Base-by-base conservation (phyloP, 2,329 filamentous ascomycete species). In the Paracoccidioides brasiliensis region DNA sequence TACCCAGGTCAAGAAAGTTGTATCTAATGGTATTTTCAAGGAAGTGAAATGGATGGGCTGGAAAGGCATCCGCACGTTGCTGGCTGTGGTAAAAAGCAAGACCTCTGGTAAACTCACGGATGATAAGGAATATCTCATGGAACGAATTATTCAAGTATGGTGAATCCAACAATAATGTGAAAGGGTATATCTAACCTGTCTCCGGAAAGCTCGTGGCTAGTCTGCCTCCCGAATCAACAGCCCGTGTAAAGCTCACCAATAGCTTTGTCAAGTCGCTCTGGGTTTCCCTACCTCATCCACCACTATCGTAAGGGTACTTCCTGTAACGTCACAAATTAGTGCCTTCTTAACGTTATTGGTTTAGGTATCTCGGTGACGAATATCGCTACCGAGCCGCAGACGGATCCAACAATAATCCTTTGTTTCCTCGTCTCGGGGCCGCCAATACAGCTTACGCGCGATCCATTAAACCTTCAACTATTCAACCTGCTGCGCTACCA, bases 101-200 rank as follows among this genome's bases (percentile, higher is more conserved):
- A 68, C 83, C 37, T 83, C 80, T 61, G 83, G 85, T 0, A 77
- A 80, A 50, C 74, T 84, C 9, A 70, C 81, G 4, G 83, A 91
- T 63, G 88, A 91, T 72, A 86, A 85, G 71, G 86, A 83, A 1
- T 86, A 88, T 76, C 74, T 88, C 46, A 87, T 89, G 81, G 86
- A 89, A 68, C 76, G 80, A 6, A 77, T 85, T 4, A 88, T 89
- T 58, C 80, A 77, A 63, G 73, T 74, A 67, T 59, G 66, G 2
- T 40, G 14, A 55, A 45, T 9, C 28, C 44, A 32, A 53, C 38
- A 14, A 52, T 53, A 22, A 35, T 15, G 43, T 45, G 46, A 9
- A 35, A 55, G 10, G 54, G 15, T 1, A 8, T 1, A 32, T 53
- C 37, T 41, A 52, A 32, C 14, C 1, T 10, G 5, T 32, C 14